Percentiles rank a stretch among this genome's conserved stretches.
Conservation (phyloP, 768 basidiomycete genomes). For the Lactarius hatsudake region DNA sequence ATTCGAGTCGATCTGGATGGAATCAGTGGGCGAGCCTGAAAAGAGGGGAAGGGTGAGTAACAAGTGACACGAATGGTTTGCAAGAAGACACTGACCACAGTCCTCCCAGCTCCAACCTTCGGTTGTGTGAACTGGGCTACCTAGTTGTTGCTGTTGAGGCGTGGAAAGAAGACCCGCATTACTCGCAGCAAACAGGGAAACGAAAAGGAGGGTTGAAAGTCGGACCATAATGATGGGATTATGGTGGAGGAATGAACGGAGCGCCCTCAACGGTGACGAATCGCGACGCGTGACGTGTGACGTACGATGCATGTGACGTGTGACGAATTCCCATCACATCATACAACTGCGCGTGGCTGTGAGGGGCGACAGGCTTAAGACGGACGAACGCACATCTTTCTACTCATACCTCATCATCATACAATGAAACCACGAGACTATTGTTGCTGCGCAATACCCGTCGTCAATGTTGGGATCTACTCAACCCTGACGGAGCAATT, state of each 20-base stretch:
- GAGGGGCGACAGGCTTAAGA: slow-evolving; percentile 14
- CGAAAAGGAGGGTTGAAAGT: slow-evolving; percentile 32
- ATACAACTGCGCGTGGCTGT: neutral
- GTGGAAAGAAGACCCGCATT: slow-evolving; percentile 30
- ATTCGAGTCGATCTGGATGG: slow-evolving; percentile 72
- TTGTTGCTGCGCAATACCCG: slow-evolving; percentile 90
- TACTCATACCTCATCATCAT: slow-evolving; percentile 15
- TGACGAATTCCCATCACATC: neutral
- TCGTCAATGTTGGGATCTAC: slow-evolving; percentile 90
- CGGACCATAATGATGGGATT: slow-evolving; percentile 30
- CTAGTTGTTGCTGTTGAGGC: slow-evolving; percentile 33
- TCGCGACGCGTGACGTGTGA: neutral
- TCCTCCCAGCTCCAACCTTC: slow-evolving; percentile 63
- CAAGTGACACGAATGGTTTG: neutral
- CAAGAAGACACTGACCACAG: slow-evolving; percentile 63
- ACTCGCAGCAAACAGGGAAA: slow-evolving; percentile 31
- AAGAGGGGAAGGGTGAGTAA: slow-evolving; percentile 16
- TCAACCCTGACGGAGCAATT: slow-evolving; percentile 75
- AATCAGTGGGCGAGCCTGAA: slow-evolving; percentile 45
- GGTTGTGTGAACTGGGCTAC: slow-evolving; percentile 35
- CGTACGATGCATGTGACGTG: neutral
- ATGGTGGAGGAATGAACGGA: slow-evolving; percentile 1
- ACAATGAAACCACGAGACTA: slow-evolving; percentile 78
- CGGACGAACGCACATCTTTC: slow-evolving; percentile 18
- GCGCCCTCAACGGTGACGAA: neutral